A percentile compares a stretch with the other conserved stretches of the same genome.
phyloP scores from a whole-genome alignment of 352 stramenopile genomes.

The Pythium sp. region DNA sequence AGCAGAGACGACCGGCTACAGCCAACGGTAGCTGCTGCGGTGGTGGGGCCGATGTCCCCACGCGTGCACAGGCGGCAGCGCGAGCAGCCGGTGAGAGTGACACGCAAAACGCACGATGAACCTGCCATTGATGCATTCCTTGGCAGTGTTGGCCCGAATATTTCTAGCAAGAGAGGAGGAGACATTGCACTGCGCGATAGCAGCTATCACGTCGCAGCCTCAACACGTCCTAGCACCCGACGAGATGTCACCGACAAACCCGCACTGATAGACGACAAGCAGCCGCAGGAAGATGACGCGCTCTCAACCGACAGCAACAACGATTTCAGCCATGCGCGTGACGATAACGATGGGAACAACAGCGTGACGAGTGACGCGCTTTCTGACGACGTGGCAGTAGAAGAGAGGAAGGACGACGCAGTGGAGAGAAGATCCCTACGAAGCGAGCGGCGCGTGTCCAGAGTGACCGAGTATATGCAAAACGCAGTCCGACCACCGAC shows the following conservation, averaged over 20 bases:
- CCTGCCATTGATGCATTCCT: not conserved
- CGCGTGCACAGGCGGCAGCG: not conserved
- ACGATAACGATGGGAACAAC: conserved; percentile 6
- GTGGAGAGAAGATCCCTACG: not conserved
- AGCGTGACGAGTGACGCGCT: not conserved
- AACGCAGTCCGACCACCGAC: not conserved
- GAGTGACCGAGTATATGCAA: not conserved
- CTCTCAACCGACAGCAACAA: not conserved
- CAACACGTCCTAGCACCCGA: not conserved
- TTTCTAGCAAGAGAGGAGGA: not conserved
- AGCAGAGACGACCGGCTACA: conserved; percentile 1
- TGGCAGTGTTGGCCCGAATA: too few relatives aligned
- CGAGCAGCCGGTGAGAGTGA: not conserved
- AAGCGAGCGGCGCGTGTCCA: conserved; percentile 6
- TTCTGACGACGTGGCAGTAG: not conserved
- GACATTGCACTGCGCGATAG: not conserved
- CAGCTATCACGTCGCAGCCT: not conserved
- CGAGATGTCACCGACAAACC: not conserved
- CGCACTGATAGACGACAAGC: not conserved
- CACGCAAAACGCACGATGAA: not conserved
- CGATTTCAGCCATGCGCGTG: not conserved
- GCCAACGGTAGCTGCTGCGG: not conserved
- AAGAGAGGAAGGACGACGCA: not conserved
- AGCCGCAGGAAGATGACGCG: not conserved
- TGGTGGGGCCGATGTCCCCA: not conserved